Percentiles rank a stretch among this genome's conserved stretches.
phyloP scores from a whole-genome alignment of 2,329 filamentous ascomycete species.

The Sporothrix inflata region DNA sequence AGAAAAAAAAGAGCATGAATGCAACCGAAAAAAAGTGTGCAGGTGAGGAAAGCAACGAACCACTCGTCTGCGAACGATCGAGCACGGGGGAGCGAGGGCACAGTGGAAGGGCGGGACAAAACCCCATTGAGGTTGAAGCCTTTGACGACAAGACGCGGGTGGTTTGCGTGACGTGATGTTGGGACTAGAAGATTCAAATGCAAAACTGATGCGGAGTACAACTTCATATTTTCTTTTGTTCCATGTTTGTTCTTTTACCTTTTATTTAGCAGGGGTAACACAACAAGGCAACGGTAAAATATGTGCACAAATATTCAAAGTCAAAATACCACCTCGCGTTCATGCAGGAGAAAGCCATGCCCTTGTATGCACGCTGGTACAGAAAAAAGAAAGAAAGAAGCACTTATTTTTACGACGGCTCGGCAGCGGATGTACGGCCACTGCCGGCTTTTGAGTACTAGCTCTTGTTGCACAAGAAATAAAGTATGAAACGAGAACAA shows the following conservation, averaged over 20 bases:
- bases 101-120: background rate
- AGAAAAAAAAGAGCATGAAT: background rate
- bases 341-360: background rate
- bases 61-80: conserved; percentile 24
- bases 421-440: background rate
- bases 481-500: background rate
- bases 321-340: background rate
- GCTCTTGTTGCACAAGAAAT: conserved; percentile 2
- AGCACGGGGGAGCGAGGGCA: conserved; percentile 23
- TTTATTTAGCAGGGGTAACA: background rate
- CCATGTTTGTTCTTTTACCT: background rate
- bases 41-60: conserved; percentile 13
- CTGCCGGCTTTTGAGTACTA: background rate
- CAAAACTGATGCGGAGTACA: background rate
- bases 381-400: background rate
- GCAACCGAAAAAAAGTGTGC: background rate
- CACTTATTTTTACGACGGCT: background rate
- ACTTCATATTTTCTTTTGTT: background rate
- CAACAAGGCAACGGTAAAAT: background rate
- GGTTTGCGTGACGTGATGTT: conserved; percentile 1
- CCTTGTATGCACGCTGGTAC: too few species aligned
- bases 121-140: background rate
- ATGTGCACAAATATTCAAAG: background rate
- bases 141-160: background rate
- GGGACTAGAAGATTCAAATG: background rate